These are phyloP conservation scores for Mikania micrantha DNA, from an alignment of 129 eudicot species.

Conservation along the genomic window DNA sequence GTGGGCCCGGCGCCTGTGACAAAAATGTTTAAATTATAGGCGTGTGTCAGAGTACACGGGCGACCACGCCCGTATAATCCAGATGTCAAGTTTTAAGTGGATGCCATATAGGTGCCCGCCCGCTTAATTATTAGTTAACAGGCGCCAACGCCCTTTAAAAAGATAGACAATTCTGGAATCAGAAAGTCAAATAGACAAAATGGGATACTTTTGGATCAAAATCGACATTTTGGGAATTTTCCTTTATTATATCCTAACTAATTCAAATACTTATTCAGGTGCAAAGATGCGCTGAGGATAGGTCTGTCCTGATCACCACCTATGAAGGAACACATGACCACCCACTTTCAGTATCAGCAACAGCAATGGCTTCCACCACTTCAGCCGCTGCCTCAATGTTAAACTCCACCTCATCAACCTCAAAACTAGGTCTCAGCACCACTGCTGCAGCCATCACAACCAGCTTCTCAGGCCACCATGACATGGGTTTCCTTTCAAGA, in stretches of 20 bases:
- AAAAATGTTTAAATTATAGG: too few relatives aligned
- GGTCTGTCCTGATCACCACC: constrained; percentile 56
- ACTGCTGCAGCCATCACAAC: constrained; percentile 15
- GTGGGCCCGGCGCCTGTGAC: too few relatives aligned
- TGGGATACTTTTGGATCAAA: too few relatives aligned
- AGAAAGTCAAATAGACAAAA: too few relatives aligned
- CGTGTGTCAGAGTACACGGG: too few relatives aligned
- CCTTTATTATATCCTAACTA: neutral
- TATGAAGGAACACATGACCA: constrained; percentile 85
- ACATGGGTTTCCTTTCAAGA: constrained; percentile 22
- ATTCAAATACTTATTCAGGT: constrained; percentile 37
- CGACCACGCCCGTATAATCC: too few relatives aligned
- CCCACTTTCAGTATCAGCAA: constrained; percentile 67
- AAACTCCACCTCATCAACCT: constrained; percentile 47
- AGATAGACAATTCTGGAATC: too few relatives aligned
- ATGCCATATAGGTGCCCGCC: too few relatives aligned
- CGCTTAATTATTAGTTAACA: too few relatives aligned
- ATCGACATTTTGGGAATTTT: too few relatives aligned
- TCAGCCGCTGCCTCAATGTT: constrained; percentile 76
- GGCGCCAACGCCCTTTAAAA: too few relatives aligned
- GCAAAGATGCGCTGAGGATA: constrained; percentile 66
- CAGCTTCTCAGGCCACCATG: constrained; percentile 28
- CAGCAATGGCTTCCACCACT: constrained; percentile 83
- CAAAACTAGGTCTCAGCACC: constrained; percentile 28
- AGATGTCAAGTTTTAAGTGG: too few relatives aligned